Evolutionary conservation across 2,329 filamentous ascomycete genomes (phyloP).

Genomic region (Fusarium graminum): DNA sequence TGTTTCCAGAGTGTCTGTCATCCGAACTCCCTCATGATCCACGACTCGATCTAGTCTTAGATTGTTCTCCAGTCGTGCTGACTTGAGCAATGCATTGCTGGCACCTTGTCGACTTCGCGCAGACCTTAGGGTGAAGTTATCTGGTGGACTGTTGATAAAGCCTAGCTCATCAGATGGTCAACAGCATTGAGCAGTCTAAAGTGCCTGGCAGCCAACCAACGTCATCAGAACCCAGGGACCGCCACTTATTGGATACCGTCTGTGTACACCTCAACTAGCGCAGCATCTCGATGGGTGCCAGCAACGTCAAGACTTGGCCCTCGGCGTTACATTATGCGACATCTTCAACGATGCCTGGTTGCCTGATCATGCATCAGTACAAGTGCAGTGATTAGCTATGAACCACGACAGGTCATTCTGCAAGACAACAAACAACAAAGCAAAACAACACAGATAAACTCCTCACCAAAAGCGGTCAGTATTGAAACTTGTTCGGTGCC

Average conservation of each 20-base stretch:
- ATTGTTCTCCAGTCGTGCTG: neutral
- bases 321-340: conserved; percentile 28
- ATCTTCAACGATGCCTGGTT: conserved; percentile 16
- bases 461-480: conserved; percentile 19
- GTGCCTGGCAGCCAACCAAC: conserved; percentile 15
- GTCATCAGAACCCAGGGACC: conserved; percentile 22
- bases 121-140: conserved; percentile 7
- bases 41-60: neutral
- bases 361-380: neutral
- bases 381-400: neutral
- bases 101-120: neutral
- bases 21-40: neutral
- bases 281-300: conserved; percentile 23
- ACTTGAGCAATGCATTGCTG: neutral
- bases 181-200: conserved; percentile 4
- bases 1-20: neutral
- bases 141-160: conserved; percentile 12
- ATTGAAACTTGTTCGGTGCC: conserved; percentile 10
- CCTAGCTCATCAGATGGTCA: conserved; percentile 13
- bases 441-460: neutral
- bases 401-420: neutral
- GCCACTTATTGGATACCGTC: conserved; percentile 18
- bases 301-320: conserved; percentile 16
- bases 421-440: neutral
- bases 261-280: conserved; percentile 17